phyloP scores from a whole-genome alignment of 768 basidiomycete genomes.

The Mycena chlorophos region DNA sequence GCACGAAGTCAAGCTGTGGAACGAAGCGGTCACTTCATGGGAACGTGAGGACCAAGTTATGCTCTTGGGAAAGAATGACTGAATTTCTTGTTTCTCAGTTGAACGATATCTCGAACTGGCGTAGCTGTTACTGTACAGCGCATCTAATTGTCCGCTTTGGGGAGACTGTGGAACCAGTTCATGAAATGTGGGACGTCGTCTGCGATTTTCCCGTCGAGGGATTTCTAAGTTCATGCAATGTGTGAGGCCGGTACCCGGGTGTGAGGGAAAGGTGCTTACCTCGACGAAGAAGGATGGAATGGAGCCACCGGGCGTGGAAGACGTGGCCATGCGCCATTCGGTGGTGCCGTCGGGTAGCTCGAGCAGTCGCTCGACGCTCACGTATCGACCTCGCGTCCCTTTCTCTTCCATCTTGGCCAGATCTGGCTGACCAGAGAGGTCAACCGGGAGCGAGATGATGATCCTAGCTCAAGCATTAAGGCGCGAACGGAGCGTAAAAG shows the following conservation, averaged over 20 bases:
- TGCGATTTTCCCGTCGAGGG: slow-evolving; percentile 63
- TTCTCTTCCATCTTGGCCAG: slow-evolving; percentile 62
- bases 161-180: slow-evolving; percentile 55
- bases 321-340: slow-evolving; percentile 83
- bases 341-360: slow-evolving; percentile 63
- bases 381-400: slow-evolving; percentile 67
- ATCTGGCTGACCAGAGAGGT: slow-evolving; percentile 58
- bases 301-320: slow-evolving; percentile 67
- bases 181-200: slow-evolving; percentile 73
- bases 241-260: not conserved
- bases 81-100: slow-evolving; percentile 51
- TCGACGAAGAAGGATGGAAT: slow-evolving; percentile 69
- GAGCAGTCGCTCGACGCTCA: slow-evolving; percentile 63
- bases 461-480: slow-evolving; percentile 30
- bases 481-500: slow-evolving; percentile 8
- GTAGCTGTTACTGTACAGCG: slow-evolving; percentile 29
- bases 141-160: slow-evolving; percentile 11
- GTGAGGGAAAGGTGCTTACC: not conserved
- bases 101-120: slow-evolving; percentile 86
- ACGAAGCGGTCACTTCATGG: slow-evolving; percentile 90
- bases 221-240: slow-evolving; percentile 24
- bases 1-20: slow-evolving; percentile 85
- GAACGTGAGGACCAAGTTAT: slow-evolving; percentile 63
- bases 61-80: slow-evolving; percentile 6
- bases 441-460: slow-evolving; percentile 67